Evolutionary conservation across 2,329 filamentous ascomycete species (phyloP).

Genomic region (Herpotrichia juniperi): DNA sequence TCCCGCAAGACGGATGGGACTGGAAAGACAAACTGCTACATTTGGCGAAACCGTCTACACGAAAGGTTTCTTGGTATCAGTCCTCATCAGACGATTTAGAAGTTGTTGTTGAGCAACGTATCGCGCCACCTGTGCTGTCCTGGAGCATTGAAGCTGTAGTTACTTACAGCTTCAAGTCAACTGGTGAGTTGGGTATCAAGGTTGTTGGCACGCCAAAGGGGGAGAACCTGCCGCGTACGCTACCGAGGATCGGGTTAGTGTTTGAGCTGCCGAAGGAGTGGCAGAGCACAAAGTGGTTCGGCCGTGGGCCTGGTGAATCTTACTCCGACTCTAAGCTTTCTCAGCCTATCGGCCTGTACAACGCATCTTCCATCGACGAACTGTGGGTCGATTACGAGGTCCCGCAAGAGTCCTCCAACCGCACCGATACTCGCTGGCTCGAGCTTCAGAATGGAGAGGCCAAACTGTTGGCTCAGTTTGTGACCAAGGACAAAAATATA

Average conservation of each 20-base stretch:
- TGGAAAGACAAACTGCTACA: constrained; percentile 55
- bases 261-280: constrained; percentile 57
- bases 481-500: constrained; percentile 19
- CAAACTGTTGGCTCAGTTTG: constrained; percentile 35
- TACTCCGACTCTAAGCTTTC: constrained; percentile 70
- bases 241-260: constrained; percentile 68
- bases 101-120: constrained; percentile 54
- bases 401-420: constrained; percentile 72
- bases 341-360: constrained; percentile 59
- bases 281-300: constrained; percentile 63
- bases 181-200: constrained; percentile 55
- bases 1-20: constrained; percentile 59
- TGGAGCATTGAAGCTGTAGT: constrained; percentile 55
- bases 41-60: constrained; percentile 31
- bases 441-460: constrained; percentile 24
- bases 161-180: constrained; percentile 58
- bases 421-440: constrained; percentile 66
- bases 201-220: constrained; percentile 53
- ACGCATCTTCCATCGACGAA: constrained; percentile 50
- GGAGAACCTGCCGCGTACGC: constrained; percentile 58
- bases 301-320: constrained; percentile 68
- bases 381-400: constrained; percentile 68
- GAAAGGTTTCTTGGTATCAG: constrained; percentile 45
- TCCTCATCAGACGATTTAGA: constrained; percentile 29
- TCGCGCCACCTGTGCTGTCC: constrained; percentile 65